Percentiles rank a stretch among this genome's conserved stretches.
phyloP scores from a whole-genome alignment of 306 rosid genomes.

The Lathyrus sativus region DNA sequence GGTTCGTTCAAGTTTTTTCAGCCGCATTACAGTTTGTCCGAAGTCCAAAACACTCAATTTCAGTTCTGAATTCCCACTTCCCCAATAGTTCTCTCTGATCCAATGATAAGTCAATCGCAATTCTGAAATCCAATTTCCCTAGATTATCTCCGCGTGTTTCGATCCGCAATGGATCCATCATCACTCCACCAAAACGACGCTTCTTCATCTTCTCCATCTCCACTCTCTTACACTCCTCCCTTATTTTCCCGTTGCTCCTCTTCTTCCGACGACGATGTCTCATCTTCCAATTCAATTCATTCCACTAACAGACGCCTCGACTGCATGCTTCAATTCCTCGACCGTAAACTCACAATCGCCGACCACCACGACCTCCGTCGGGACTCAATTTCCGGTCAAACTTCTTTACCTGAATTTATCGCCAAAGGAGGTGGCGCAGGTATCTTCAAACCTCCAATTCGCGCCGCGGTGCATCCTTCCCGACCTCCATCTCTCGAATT shows the following conservation, averaged over 20 bases:
- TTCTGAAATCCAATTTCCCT: slow-evolving; percentile 12
- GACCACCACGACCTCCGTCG: slow-evolving; percentile 20
- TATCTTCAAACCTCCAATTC: slow-evolving; percentile 61
- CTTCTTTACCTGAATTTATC: slow-evolving; percentile 64
- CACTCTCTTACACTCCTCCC: slow-evolving; percentile 2
- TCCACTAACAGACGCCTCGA: slow-evolving; percentile 83
- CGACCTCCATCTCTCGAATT: slow-evolving; percentile 79
- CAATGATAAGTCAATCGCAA: slow-evolving; percentile 11
- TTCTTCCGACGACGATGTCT: slow-evolving; percentile 47
- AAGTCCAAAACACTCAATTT: neutral
- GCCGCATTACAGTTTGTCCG: slow-evolving; percentile 23
- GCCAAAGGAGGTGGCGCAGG: slow-evolving; percentile 77
- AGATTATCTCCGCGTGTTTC: slow-evolving; percentile 23
- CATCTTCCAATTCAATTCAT: slow-evolving; percentile 53
- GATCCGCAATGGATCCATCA: slow-evolving; percentile 38
- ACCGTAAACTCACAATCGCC: slow-evolving; percentile 66
- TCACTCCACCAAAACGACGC: slow-evolving; percentile 30
- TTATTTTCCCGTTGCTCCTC: slow-evolving; percentile 35
- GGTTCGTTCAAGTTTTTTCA: neutral
- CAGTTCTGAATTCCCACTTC: neutral
- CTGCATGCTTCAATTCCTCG: slow-evolving; percentile 86
- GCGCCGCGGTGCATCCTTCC: slow-evolving; percentile 70
- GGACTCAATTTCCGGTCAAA: neutral
- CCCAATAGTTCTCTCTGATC: slow-evolving; percentile 7
- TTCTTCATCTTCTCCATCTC: slow-evolving; percentile 13